Conservation (phyloP, 2,329 filamentous ascomycete genomes). For the Aureobasidium subglaciale region DNA sequence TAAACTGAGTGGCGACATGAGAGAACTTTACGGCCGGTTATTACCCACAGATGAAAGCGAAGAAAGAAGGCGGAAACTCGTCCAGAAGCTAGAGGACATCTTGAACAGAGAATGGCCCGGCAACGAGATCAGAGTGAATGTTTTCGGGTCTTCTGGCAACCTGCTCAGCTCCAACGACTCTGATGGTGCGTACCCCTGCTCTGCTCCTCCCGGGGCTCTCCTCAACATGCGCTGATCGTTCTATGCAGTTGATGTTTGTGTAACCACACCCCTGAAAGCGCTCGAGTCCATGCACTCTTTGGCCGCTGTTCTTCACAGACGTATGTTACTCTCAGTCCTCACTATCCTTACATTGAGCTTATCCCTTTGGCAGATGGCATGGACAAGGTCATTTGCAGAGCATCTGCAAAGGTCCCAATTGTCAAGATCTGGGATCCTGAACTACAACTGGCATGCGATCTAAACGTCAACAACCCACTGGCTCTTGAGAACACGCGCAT, state of each 20-base stretch:
- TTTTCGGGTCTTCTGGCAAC: constrained; percentile 98
- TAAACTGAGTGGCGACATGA: constrained; percentile 74
- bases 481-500: constrained; percentile 95
- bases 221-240: constrained; percentile 22
- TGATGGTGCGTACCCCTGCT: constrained; percentile 58
- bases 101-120: constrained; percentile 90
- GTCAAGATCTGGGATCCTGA: constrained; percentile 99
- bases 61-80: constrained; percentile 63
- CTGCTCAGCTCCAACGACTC: constrained; percentile 90
- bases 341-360: neutral
- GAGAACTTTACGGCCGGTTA: constrained; percentile 76
- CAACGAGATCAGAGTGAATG: constrained; percentile 78
- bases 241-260: constrained; percentile 82
- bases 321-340: constrained; percentile 48
- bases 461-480: constrained; percentile 97
- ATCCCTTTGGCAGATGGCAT: constrained; percentile 64
- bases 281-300: constrained; percentile 86
- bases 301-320: constrained; percentile 73
- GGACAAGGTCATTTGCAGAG: constrained; percentile 92
- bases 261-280: constrained; percentile 82
- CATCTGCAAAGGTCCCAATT: constrained; percentile 92
- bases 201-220: neutral
- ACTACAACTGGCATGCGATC: constrained; percentile 80
- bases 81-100: constrained; percentile 80
- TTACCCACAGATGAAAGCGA: constrained; percentile 76